Base-by-base conservation (phyloP, 169 alveolate genomes). In the Theileria parva region DNA sequence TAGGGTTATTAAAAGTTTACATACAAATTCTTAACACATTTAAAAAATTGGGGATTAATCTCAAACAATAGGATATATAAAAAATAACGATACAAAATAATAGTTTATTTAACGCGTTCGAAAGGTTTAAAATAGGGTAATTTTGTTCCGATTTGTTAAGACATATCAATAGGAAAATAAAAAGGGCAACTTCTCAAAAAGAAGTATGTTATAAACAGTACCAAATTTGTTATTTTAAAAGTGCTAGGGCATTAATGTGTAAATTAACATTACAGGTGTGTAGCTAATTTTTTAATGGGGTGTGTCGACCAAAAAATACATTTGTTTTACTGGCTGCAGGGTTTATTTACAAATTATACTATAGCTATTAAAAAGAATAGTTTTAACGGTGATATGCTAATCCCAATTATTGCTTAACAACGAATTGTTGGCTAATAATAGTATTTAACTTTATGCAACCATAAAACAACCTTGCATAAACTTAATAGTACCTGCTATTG, bases 401-500 rank as follows among this genome's bases (percentile, higher is more conserved):
- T 25, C 37, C 5, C 66, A 2, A 25, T 57, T 57, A 17, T 25
- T 25, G 37, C 28, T 25, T 57, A 19, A 57, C 32, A 57, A 57
- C 66, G 11, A 21, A 21, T 57, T 57, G 66, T 57, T 57, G 27
- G 27, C 13, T 13, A 17, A 57, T 44, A 57, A 19, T 25, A 25
- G 66, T 57, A 57, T 57, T 19, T 57, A 57, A 57, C 66, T 57
- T 57, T 57, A 57, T 57, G 66, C 66, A 57, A 57, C 32, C 28
- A 6, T 57, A 19, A 25, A 19, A 19, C 15, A 57, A 13, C 37
- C 66, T 57, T 57, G 66, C 66, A 57, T 57, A 57, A 19, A 21
- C 66, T 57, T 25, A 57, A 19, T 13, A 25, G 34, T 57, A 25
- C 53, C 13, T 13, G 15, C 11, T 57, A 21, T 57, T 57, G 27